phyloP scores from a whole-genome alignment of 169 alveolate species.

The Eimeria tenella region DNA sequence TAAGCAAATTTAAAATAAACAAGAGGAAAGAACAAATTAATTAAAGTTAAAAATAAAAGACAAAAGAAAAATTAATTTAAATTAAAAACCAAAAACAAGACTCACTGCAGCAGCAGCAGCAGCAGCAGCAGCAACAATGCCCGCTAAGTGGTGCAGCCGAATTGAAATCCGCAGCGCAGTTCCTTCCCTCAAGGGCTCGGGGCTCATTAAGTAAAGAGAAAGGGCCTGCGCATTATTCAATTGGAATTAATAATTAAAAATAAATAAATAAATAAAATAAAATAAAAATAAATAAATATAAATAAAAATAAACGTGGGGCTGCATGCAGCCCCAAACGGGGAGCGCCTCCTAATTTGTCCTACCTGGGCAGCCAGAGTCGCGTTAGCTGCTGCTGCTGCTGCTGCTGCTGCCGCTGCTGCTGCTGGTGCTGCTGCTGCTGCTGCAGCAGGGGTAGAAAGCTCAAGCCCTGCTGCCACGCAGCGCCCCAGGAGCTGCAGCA shows the following conservation, averaged over 20 bases:
- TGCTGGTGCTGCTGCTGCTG: constrained; percentile 1
- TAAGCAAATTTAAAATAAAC: too few relatives aligned
- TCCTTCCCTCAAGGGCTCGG: neutral
- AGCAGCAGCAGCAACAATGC: neutral
- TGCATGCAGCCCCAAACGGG: too few relatives aligned
- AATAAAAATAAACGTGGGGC: neutral
- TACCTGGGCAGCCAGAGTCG: neutral
- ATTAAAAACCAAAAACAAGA: too few relatives aligned
- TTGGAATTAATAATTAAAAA: neutral
- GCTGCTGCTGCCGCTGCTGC: neutral
- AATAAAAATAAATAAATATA: neutral
- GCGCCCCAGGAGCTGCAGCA: too few relatives aligned
- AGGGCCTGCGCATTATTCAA: neutral
- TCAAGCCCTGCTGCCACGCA: too few relatives aligned
- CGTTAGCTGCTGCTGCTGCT: neutral
- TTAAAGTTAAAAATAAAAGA: neutral
- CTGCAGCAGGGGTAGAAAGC: neutral
- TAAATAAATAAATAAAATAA: neutral
- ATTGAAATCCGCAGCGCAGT: neutral
- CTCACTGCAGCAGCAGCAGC: too few relatives aligned
- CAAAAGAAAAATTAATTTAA: neutral
- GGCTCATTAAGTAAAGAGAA: neutral
- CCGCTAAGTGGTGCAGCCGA: constrained; percentile 17
- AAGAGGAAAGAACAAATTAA: neutral
- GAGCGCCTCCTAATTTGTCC: too few relatives aligned